These are phyloP conservation scores for Daldinia eschscholtzii DNA, from an alignment of 2,329 filamentous ascomycete genomes.

Conservation along the genomic window DNA sequence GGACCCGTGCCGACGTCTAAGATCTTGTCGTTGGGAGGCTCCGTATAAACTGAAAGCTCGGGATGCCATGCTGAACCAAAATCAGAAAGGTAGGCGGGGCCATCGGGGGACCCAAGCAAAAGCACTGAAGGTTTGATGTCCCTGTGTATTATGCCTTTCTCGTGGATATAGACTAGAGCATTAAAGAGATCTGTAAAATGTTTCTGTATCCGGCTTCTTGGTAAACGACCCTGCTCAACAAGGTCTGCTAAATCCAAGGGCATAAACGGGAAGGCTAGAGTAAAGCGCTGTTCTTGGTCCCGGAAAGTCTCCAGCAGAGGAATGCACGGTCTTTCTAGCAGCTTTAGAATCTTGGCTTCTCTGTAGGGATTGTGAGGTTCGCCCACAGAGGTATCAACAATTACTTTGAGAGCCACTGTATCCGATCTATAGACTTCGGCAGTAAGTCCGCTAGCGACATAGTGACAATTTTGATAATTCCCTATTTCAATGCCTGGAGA, in stretches of 20 bases:
- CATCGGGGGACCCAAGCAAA: conserved; percentile 74
- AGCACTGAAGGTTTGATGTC: conserved; percentile 96
- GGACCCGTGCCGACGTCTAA: conserved; percentile 93
- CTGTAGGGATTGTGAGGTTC: conserved; percentile 86
- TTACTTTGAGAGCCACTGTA: conserved; percentile 83
- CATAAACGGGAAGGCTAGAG: conserved; percentile 89
- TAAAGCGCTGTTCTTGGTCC: conserved; percentile 76
- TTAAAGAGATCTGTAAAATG: conserved; percentile 76
- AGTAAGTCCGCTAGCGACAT: conserved; percentile 77
- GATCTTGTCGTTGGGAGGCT: conserved; percentile 78
- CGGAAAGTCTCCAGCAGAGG: conserved; percentile 80
- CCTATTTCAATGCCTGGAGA: conserved; percentile 64
- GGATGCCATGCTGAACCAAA: conserved; percentile 93
- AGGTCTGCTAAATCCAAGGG: conserved; percentile 78
- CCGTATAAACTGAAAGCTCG: conserved; percentile 67
- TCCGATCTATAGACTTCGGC: conserved; percentile 83
- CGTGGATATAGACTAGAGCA: conserved; percentile 79
- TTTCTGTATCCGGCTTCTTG: conserved; percentile 51
- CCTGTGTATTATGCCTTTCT: conserved; percentile 84
- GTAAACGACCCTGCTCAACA: conserved; percentile 63
- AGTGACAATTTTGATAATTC: conserved; percentile 64
- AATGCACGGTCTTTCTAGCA: conserved; percentile 70
- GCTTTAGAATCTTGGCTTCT: conserved; percentile 80
- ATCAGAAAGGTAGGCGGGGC: conserved; percentile 85
- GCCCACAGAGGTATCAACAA: conserved; percentile 76